phyloP scores from a whole-genome alignment of 1,139 yeast genomes.

The Casaregolazyma suthepensis region DNA sequence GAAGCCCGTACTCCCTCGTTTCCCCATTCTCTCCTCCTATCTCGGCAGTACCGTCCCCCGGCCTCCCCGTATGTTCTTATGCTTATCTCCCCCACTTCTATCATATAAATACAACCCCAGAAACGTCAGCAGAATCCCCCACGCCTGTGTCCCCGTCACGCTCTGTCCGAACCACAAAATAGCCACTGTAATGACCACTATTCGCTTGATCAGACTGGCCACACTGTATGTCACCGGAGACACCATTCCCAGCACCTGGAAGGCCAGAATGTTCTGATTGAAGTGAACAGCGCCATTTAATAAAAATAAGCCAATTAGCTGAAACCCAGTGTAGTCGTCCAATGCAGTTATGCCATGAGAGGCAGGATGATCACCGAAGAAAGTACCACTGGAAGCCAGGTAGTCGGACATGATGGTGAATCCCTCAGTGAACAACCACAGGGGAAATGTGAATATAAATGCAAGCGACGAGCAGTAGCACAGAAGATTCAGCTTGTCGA shows the following conservation, averaged over 20 bases:
- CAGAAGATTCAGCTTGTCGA: conserved; percentile 78
- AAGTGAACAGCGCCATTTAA: conserved; percentile 74
- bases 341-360: conserved; percentile 4
- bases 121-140: conserved; percentile 69
- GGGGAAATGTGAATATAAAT: conserved; percentile 67
- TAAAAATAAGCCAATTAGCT: conserved; percentile 24
- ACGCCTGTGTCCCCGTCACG: conserved; percentile 49
- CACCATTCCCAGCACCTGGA: conserved; percentile 78
- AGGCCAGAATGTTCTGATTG: conserved; percentile 78
- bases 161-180: conserved; percentile 65
- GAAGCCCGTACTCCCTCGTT: too few species aligned
- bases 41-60: conserved; percentile 1
- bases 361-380: conserved; percentile 9
- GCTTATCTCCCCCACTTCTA: conserved; percentile 54
- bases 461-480: conserved; percentile 83
- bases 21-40: neutral
- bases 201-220: conserved; percentile 82
- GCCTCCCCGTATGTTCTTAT: conserved; percentile 11
- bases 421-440: conserved; percentile 67
- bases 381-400: conserved; percentile 13
- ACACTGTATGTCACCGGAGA: conserved; percentile 88
- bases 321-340: conserved; percentile 11
- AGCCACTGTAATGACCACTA: conserved; percentile 75
- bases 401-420: conserved; percentile 19
- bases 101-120: conserved; percentile 58